Conservation (phyloP, 176 grass and related monocot genomes). For the Thalia dealbata region DNA sequence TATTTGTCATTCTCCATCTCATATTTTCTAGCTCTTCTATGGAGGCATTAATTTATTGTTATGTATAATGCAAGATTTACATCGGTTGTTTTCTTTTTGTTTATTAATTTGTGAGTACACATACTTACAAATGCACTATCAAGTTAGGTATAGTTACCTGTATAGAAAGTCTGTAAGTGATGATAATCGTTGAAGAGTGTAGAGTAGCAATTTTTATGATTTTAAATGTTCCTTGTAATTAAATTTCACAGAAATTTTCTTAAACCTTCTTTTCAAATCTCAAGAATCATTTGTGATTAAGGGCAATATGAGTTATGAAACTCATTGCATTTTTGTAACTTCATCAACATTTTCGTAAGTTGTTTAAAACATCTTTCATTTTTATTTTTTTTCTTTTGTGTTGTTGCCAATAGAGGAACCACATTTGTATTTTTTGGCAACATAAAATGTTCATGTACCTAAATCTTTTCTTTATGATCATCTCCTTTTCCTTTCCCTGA, state of each 20-base stretch:
- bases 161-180: neutral
- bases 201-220: too few species aligned
- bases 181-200: too few species aligned
- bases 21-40: neutral
- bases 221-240: too few species aligned
- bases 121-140: neutral
- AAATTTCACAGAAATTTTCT: too few species aligned
- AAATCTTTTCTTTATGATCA: neutral
- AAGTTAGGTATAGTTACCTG: neutral
- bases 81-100: neutral
- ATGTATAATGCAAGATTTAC: neutral
- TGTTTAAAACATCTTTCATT: neutral
- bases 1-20: neutral
- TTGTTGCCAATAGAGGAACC: neutral
- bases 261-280: too few species aligned
- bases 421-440: neutral
- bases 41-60: neutral
- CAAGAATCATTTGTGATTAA: too few species aligned
- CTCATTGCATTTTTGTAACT: neutral
- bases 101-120: too few species aligned
- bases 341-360: neutral
- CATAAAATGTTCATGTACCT: too few species aligned
- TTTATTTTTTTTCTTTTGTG: neutral
- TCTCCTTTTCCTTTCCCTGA: too few species aligned
- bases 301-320: neutral